phyloP scores from a whole-genome alignment of 495 filamentous ascomycete genomes.

The Talaromyces wortmannii region DNA sequence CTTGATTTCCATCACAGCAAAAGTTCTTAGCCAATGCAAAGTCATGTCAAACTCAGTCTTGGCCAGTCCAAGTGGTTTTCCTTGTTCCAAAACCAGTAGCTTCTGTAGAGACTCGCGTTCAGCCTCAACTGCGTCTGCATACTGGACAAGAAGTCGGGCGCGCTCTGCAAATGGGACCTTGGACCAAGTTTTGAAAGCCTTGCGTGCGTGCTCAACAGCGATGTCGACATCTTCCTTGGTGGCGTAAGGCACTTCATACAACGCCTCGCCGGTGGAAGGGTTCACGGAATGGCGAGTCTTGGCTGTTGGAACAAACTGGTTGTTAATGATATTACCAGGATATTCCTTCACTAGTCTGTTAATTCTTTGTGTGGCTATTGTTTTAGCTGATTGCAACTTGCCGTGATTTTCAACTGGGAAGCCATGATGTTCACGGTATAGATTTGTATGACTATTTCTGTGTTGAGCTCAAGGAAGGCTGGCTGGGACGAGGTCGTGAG shows the following conservation, averaged over 20 bases:
- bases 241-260: constrained; percentile 28
- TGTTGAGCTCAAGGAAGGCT: no score
- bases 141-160: background rate
- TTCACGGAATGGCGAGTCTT: constrained; percentile 38
- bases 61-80: constrained; percentile 7
- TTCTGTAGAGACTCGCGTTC: background rate
- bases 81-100: background rate
- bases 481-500: no score
- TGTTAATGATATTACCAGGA: constrained; percentile 44
- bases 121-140: background rate
- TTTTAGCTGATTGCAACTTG: no score
- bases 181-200: background rate
- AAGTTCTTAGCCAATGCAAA: constrained; percentile 12
- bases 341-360: no score
- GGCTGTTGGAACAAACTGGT: constrained; percentile 1
- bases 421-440: no score
- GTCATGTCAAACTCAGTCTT: constrained; percentile 18
- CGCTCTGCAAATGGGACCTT: background rate
- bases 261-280: constrained; percentile 39
- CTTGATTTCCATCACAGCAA: constrained; percentile 13
- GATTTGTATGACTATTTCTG: no score
- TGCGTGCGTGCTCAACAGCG: background rate
- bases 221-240: background rate
- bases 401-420: no score
- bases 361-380: no score